These are phyloP conservation scores for Bassia scoparia DNA, from an alignment of 148 eudicot genomes.

Conservation along the genomic window DNA sequence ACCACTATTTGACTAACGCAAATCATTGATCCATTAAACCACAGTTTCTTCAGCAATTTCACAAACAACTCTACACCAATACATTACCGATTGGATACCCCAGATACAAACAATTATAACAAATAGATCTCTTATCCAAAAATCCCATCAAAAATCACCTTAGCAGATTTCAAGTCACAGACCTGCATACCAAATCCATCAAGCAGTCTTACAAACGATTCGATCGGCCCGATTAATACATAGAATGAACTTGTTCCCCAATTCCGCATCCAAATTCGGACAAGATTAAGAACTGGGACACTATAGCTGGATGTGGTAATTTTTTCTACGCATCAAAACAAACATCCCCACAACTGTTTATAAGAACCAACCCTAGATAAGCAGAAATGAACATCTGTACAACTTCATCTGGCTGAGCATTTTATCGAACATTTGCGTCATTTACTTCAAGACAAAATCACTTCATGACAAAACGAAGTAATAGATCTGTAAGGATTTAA, in stretches of 20 bases:
- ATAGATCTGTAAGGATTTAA: conserved; percentile 30
- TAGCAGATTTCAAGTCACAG: conserved; percentile 42
- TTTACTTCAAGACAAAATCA: conserved; percentile 25
- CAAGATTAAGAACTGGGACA: conserved; percentile 47
- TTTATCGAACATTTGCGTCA: conserved; percentile 49
- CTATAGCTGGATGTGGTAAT: conserved; percentile 31
- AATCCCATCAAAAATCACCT: conserved; percentile 45
- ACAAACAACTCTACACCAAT: conserved; percentile 43
- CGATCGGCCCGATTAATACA: conserved; percentile 41
- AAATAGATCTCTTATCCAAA: conserved; percentile 38
- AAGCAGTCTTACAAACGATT: conserved; percentile 43
- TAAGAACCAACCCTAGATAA: conserved; percentile 27
- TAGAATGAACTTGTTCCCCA: conserved; percentile 56
- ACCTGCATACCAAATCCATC: conserved; percentile 54
- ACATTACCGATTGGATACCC: conserved; percentile 48
- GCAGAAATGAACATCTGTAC: conserved; percentile 41
- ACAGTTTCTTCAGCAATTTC: conserved; percentile 46
- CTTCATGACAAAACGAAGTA: conserved; percentile 15
- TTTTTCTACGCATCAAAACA: conserved; percentile 36
- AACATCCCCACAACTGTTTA: conserved; percentile 40
- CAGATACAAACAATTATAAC: conserved; percentile 48
- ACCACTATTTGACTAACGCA: conserved; percentile 45
- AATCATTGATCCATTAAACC: conserved; percentile 60
- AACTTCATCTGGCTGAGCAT: conserved; percentile 41
- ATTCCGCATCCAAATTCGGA: conserved; percentile 32